These are phyloP conservation scores for Pseudogymnoascus sp. DNA, from an alignment of 2,329 filamentous ascomycete genomes.

Conservation along the genomic window DNA sequence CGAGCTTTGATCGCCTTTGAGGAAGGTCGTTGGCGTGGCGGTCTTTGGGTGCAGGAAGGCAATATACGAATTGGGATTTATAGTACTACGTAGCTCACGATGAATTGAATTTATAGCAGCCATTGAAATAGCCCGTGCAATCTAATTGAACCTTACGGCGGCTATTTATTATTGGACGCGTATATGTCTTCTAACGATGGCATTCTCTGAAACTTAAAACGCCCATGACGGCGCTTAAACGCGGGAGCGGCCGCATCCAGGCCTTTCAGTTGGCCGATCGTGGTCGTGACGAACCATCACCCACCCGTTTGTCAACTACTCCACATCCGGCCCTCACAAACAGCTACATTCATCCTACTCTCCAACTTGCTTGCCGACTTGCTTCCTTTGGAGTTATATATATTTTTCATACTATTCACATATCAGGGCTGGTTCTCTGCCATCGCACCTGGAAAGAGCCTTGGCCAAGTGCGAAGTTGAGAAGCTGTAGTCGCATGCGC, in stretches of 20 bases:
- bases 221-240: constrained; percentile 2
- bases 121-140: background rate
- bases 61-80: background rate
- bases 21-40: background rate
- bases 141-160: background rate
- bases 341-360: background rate
- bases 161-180: background rate
- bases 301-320: background rate
- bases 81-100: background rate
- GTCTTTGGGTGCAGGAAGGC: background rate
- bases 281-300: constrained; percentile 4
- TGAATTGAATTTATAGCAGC: background rate
- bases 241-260: constrained; percentile 5
- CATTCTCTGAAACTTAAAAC: constrained; percentile 2
- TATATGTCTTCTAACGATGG: background rate
- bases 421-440: background rate
- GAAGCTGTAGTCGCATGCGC: background rate
- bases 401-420: background rate
- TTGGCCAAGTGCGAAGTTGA: background rate
- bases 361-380: background rate
- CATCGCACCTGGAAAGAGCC: background rate
- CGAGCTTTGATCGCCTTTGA: background rate
- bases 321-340: constrained; percentile 1
- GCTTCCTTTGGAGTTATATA: background rate
- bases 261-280: background rate